Evolutionary conservation across 805 yeast genomes (phyloP), one percentile per base, ranked within the genome.

Genomic region (Maudiozyma pseudohumilis): DNA sequence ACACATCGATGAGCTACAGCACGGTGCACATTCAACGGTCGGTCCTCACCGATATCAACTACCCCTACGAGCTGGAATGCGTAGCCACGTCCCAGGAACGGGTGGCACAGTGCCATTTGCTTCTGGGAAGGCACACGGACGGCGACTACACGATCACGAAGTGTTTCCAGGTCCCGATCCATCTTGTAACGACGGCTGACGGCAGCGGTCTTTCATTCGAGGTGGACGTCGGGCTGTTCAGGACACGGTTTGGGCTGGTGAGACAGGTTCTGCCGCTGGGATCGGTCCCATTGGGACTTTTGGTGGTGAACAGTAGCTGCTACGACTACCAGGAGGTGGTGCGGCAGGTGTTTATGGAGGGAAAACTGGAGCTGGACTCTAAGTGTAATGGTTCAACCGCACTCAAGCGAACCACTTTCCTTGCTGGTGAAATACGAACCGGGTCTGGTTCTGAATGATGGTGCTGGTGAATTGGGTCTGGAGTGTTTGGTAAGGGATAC

Each of bases 81-180:
- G 22, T 20, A 8, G 20, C 18, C 2, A 1, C 7, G n/a, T 2
- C 15, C 4, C 24, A 12, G n/a, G 16, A 15, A 5, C 40, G 37
- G 9, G 31, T 38, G 2, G 43, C 52, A 5, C 47, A 41, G 29
- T 47, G 50, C 27, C 39, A 36, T 23, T 13, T 47, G 8, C 39
- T 50, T 8, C 27, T 49, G 17, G 52, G 53, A 5, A 20, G 22
- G 18, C 16, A 18, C 6, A 13, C 21, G 6, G 25, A 25, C 2
- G 29, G 25, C 20, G 20, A 5, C n/a, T 13, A 16, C 4, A 23
- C 22, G 16, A 18, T 34, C 4, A 24, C 11, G 2, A 36, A 36
- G 12, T 23, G 39, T 26, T 11, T 36, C 13, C 18, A 31, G 16
- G 21, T 36, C 7, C 39, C 39, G 3, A 26, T 36, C n/a, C n/a